phyloP scores from a whole-genome alignment of 306 rosid genomes.

The Gastrolobium villosum region DNA sequence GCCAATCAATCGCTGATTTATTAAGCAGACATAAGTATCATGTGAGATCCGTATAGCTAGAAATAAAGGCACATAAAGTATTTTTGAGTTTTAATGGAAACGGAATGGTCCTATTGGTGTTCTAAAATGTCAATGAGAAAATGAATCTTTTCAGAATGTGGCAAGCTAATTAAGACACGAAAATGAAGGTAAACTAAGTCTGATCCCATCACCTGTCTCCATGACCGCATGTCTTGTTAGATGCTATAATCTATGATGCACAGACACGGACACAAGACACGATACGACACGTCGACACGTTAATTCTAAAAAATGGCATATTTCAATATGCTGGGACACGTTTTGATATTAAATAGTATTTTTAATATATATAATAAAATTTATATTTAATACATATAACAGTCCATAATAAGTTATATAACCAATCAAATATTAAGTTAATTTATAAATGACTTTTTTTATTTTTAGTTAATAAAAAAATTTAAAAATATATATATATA shows the following conservation, averaged over 20 bases:
- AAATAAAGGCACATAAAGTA: conserved; percentile 3
- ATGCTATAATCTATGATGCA: conserved; percentile 7
- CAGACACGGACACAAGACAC: no score
- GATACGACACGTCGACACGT: no score
- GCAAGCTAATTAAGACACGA: conserved; percentile 16
- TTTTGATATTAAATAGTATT: no score
- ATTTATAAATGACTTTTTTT: no score
- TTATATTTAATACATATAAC: no score
- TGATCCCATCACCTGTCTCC: conserved; percentile 24
- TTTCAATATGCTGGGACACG: no score
- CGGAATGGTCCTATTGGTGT: conserved; percentile 46
- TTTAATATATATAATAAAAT: no score
- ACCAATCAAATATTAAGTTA: no score
- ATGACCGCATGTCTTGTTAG: conserved; percentile 19
- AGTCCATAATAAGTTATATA: no score
- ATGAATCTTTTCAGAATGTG: conserved; percentile 8
- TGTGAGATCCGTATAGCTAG: conserved; percentile 14
- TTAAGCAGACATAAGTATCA: conserved; percentile 38
- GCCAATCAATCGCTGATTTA: conserved; percentile 8
- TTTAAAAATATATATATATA: no score
- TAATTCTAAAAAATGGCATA: no score
- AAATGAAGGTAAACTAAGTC: conserved; percentile 1
- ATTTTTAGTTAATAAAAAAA: no score
- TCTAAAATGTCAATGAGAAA: conserved; percentile 34
- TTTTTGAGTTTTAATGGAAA: conserved; percentile 40